Evolutionary conservation across 495 filamentous ascomycete species (phyloP).

Genomic region (Antarctomyces pellizariae): DNA sequence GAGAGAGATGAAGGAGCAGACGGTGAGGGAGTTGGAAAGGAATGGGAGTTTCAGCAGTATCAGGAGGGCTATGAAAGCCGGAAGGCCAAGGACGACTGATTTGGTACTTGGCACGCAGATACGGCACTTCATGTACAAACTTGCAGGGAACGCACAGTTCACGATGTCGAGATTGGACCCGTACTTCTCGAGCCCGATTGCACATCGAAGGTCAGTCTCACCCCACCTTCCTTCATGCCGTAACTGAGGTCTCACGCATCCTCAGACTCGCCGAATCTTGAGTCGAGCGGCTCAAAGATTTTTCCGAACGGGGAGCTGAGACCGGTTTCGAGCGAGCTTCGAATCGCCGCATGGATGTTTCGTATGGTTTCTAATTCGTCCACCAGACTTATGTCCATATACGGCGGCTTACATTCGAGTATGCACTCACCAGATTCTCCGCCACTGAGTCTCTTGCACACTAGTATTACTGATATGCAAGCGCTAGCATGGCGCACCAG

Average conservation of each 20-base stretch:
- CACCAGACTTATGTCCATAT: conserved; percentile 54
- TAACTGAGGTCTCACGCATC: background rate
- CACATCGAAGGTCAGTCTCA: conserved; percentile 32
- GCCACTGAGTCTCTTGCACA: conserved; percentile 68
- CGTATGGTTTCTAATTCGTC: too few relatives aligned
- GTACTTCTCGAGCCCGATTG: conserved; percentile 37
- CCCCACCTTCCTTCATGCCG: background rate
- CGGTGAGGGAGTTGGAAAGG: conserved; percentile 53
- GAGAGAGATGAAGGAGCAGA: conserved; percentile 56
- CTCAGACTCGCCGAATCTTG: background rate
- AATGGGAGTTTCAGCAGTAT: conserved; percentile 55
- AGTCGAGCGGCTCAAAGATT: conserved; percentile 2
- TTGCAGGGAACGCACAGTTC: conserved; percentile 81
- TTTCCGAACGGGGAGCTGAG: conserved; percentile 1
- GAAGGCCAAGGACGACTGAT: conserved; percentile 43
- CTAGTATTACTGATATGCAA: conserved; percentile 43
- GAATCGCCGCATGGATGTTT: too few relatives aligned
- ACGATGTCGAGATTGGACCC: conserved; percentile 67
- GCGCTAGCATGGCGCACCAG: conserved; percentile 81
- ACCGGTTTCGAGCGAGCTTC: too few relatives aligned
- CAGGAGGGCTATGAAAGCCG: conserved; percentile 40
- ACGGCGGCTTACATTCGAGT: conserved; percentile 60
- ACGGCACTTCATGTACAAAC: conserved; percentile 88
- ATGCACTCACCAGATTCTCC: conserved; percentile 64
- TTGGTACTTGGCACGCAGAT: conserved; percentile 61